Conservation (phyloP, 1,284 basidiomycete genomes). For the Polyporus tsugae region DNA sequence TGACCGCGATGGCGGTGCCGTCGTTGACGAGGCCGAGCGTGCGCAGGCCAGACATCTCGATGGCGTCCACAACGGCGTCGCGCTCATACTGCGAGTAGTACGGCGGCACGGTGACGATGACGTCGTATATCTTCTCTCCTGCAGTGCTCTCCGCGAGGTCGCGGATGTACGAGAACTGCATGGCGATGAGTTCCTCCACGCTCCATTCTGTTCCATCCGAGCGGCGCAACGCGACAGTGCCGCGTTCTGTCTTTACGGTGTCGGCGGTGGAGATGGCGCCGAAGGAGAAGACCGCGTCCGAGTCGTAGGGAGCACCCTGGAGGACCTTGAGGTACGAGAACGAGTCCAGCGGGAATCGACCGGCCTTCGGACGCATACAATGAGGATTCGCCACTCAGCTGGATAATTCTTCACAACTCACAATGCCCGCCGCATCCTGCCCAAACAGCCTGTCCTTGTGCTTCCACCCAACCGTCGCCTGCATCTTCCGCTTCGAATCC, state of each 20-base stretch:
- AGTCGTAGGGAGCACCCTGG: conserved; percentile 78
- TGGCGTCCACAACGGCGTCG: conserved; percentile 89
- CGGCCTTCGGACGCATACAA: conserved; percentile 65
- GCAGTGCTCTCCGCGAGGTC: conserved; percentile 85
- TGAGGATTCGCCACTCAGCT: conserved; percentile 13
- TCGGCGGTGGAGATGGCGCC: conserved; percentile 71
- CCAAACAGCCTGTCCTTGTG: conserved; percentile 89
- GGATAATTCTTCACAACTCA: conserved; percentile 50
- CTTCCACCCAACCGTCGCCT: conserved; percentile 90
- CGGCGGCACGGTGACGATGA: conserved; percentile 87
- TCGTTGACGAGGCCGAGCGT: conserved; percentile 91
- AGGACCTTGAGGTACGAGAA: conserved; percentile 90
- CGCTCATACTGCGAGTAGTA: conserved; percentile 90
- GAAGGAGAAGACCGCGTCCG: conserved; percentile 69
- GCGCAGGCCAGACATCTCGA: conserved; percentile 89
- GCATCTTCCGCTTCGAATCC: conserved; percentile 97
- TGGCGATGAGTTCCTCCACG: conserved; percentile 92
- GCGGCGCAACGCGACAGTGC: conserved; percentile 65
- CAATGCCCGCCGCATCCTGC: conserved; percentile 86
- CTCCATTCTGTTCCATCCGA: conserved; percentile 77
- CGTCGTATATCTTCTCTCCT: conserved; percentile 81
- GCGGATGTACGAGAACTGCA: conserved; percentile 93
- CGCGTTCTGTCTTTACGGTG: conserved; percentile 63
- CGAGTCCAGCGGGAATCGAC: conserved; percentile 89
- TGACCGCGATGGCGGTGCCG: conserved; percentile 91